Percentiles rank a stretch among this genome's conserved stretches.
Conservation (phyloP, 2,329 filamentous ascomycete species). For the Fusarium keratoplasticum region DNA sequence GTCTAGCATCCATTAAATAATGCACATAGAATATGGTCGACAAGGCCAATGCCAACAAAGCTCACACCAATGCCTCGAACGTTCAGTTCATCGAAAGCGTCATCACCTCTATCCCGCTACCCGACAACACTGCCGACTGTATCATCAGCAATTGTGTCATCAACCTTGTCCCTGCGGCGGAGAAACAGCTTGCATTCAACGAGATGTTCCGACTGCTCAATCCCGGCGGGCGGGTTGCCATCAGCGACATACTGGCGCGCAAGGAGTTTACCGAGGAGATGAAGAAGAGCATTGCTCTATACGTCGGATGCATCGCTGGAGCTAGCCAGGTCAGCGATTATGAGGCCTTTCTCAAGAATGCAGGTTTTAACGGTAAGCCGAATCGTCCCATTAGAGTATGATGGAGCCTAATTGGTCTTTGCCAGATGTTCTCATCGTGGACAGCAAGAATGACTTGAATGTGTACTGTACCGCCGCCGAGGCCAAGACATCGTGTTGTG, state of each 20-base stretch:
- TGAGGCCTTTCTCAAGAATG: conserved; percentile 59
- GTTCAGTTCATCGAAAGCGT: conserved; percentile 61
- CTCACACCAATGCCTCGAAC: conserved; percentile 55
- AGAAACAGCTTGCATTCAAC: conserved; percentile 53
- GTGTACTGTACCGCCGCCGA: not conserved
- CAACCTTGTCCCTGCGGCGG: conserved; percentile 65
- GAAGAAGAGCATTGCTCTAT: conserved; percentile 61
- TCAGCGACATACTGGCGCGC: conserved; percentile 69
- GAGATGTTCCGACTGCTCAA: conserved; percentile 70
- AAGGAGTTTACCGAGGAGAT: conserved; percentile 61
- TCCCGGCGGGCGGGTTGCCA: conserved; percentile 66
- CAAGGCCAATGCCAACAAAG: conserved; percentile 59
- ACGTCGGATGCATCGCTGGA: conserved; percentile 71
- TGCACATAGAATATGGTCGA: conserved; percentile 64
- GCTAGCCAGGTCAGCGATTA: conserved; percentile 66
- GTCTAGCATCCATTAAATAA: not conserved
- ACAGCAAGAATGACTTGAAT: not conserved
- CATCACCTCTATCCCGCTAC: conserved; percentile 65
- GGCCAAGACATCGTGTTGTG: not conserved
- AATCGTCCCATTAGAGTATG: no score
- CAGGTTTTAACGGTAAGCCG: conserved; percentile 61
- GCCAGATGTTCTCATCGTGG: not conserved
- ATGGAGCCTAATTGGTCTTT: no score
- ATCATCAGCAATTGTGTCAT: conserved; percentile 74
- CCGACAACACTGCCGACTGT: conserved; percentile 56